Evolutionary conservation across 2,329 filamentous ascomycete species (phyloP), one percentile per base, ranked within the genome.

Genomic region (Aureobasidium sp.): DNA sequence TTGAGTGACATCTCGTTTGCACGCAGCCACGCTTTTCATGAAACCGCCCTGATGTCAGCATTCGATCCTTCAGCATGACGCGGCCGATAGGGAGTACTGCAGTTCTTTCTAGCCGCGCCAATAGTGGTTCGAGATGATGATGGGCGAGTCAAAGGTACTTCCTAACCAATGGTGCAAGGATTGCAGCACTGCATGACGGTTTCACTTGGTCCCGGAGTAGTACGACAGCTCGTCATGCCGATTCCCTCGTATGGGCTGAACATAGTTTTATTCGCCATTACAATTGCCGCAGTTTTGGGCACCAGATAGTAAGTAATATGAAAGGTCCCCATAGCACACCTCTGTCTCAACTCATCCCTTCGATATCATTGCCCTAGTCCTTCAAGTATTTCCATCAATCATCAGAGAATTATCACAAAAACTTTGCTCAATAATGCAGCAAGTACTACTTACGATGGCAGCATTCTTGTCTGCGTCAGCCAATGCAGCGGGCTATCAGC

Each of bases 401-500:
- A 3, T 6, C n/a, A 19, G 4, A 5, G 19, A 16, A 7, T 14
- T 8, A 6, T 37, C 3, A 6, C n/a, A 38, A 6, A 19, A 16
- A 6, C 27, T 29, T 10, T 19, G 4, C 3, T 22, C 22, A 30
- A 37, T 25, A 4, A 48, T 48, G 44, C 44, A 37, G 19, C 30
- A 37, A 48, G 32, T 10, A 7, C 4, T 48, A 2, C 3, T 48
- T 3, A 3, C n/a, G 17, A 37, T 37, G 4, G 22, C 16, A 7
- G n/a, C 19, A 2, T 7, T 48, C 5, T 27, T 48, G 32, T 35
- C 44, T 17, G 44, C 16, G 44, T 37, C 44, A 25, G 44, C 32
- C n/a, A 48, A 27, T 25, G 44, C 44, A 37, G 30, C 44, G 17
- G 27, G 44, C 30, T 48, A 30, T 48, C 44, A 48, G 44, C 30